Conservation (phyloP, 768 basidiomycete species). For the Lanmaoa pseudosensibilis region DNA sequence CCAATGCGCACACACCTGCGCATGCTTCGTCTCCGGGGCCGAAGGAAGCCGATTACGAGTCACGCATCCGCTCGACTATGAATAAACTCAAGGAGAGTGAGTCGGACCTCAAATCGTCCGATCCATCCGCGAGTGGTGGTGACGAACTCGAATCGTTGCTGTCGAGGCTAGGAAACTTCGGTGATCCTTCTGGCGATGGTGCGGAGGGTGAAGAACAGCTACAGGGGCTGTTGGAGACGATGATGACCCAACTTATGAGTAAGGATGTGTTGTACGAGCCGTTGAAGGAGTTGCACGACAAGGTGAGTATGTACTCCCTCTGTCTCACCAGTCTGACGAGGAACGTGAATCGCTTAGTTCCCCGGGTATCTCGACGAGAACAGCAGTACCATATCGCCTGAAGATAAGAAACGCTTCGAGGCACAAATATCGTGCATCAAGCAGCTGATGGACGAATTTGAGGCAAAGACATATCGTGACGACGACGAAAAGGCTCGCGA, state of each 20-base stretch:
- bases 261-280: constrained; percentile 72
- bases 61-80: constrained; percentile 69
- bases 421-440: constrained; percentile 58
- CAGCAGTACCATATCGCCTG: constrained; percentile 48
- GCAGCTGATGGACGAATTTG: constrained; percentile 65
- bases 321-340: constrained; percentile 3
- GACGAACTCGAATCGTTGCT: constrained; percentile 55
- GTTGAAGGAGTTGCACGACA: constrained; percentile 63
- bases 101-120: constrained; percentile 32
- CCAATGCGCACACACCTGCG: background rate
- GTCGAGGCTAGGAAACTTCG: constrained; percentile 36
- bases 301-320: constrained; percentile 9
- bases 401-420: constrained; percentile 64
- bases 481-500: constrained; percentile 45
- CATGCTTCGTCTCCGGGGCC: constrained; percentile 5
- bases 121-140: background rate
- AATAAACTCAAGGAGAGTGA: constrained; percentile 72
- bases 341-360: constrained; percentile 50
- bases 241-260: constrained; percentile 41
- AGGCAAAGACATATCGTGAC: constrained; percentile 58
- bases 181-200: constrained; percentile 38
- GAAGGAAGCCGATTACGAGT: constrained; percentile 55
- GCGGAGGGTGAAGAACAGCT: constrained; percentile 52
- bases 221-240: constrained; percentile 68
- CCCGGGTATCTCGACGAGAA: constrained; percentile 70